Base-by-base conservation (phyloP, 225 moss, liverwort and hornwort genomes). In the Neckera pumila region DNA sequence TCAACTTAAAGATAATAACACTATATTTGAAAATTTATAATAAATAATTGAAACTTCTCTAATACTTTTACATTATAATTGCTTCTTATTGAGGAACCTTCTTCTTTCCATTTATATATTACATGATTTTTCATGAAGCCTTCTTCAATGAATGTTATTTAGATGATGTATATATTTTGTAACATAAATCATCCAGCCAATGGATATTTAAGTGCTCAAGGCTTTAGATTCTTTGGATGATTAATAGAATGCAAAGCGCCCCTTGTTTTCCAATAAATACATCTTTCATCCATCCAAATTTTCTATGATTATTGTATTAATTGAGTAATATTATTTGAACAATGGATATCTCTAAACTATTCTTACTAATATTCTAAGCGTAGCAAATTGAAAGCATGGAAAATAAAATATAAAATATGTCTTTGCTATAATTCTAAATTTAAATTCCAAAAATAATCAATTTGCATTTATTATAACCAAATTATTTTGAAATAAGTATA, bases 231-330 rank as follows among this genome's bases (percentile, higher is more conserved):
- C 3, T 76, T 33, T 21, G 0, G 8, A 76, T 0, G 0, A 76
- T 21, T 2, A 8, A 21, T 51, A 33, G 21, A 47, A 45, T 45
- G 16, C 11, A 47, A 30, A 30, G 73, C 45, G 1, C 1, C 16
- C 1, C 2, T 28, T 28, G 15, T 2, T 43, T 17, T 10, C 10
- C 3, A 27, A 17, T 0, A 0, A 2, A 43, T 28, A 6, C 6
- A 10, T 43, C 28, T 72, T 43, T 45, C 17, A 45, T 72, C 28
- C 10, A 43, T 45, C 43, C 10, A 72, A 28, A 43, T 27, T 43
- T 72, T 17, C 5, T 28, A 28, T 72, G 17, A 9, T 72, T 30
- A 6, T 73, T 28, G 3, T 47, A 47, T 2, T 27, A 27, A 10
- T 72, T 70, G 17, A 72, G 0, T 71, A 10, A 0, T 43, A 43